phyloP scores from a whole-genome alignment of 371 early-diverging fungal genomes.

The Chytridium lagenaria region DNA sequence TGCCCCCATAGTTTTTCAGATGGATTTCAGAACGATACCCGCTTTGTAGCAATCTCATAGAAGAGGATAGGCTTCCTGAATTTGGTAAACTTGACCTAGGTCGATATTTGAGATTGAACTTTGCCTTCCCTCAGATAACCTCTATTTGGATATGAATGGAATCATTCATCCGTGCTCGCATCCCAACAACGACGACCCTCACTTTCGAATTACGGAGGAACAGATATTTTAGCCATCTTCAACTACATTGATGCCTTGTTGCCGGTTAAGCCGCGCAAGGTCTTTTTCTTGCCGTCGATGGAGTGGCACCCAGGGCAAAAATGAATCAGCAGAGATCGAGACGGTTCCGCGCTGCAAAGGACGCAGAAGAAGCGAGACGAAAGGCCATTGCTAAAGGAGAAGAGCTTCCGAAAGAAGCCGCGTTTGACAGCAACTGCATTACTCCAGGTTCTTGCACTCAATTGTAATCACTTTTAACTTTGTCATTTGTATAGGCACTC shows the following conservation, averaged over 20 bases:
- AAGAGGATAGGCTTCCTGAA: conserved; percentile 89
- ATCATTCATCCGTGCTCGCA: conserved; percentile 75
- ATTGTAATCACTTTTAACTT: neutral
- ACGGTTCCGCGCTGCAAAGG: conserved; percentile 93
- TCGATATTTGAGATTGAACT: neutral
- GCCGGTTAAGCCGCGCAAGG: conserved; percentile 59
- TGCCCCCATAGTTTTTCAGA: conserved; percentile 75
- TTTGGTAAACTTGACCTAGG: conserved; percentile 69
- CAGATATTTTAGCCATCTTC: conserved; percentile 64
- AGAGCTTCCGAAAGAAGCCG: conserved; percentile 72
- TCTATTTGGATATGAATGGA: conserved; percentile 79
- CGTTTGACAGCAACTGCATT: conserved; percentile 98
- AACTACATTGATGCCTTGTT: conserved; percentile 63
- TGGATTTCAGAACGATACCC: conserved; percentile 98
- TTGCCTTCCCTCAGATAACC: conserved; percentile 53
- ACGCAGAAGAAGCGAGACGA: conserved; percentile 71
- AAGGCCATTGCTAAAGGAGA: conserved; percentile 71
- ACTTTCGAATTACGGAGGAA: conserved; percentile 59
- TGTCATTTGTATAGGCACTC: conserved; percentile 46
- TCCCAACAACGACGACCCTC: conserved; percentile 58
- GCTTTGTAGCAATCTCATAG: conserved; percentile 85
- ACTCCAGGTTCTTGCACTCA: conserved; percentile 86
- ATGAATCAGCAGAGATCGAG: conserved; percentile 99
- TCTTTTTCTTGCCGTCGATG: conserved; percentile 75
- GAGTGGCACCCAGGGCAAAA: conserved; percentile 99